Evolutionary conservation across 2,329 filamentous ascomycete genomes (phyloP), one percentile per base, ranked within the genome.

Genomic region (Sphaerulina musiva): DNA sequence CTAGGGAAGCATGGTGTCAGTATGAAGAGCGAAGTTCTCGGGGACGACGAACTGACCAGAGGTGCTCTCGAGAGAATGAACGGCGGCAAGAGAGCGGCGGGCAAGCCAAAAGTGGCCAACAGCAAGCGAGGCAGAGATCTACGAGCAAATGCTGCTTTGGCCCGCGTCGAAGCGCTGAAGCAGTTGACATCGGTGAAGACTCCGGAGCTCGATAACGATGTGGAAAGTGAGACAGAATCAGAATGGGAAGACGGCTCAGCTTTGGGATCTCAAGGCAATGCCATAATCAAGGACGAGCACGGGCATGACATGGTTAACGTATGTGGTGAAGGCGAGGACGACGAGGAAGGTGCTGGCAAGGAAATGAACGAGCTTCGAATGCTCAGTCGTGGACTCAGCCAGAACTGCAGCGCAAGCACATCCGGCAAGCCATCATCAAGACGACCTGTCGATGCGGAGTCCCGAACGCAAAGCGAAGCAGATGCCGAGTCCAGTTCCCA

Each of bases 51-150:
- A 31, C 76, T 76, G 36, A 70, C 77, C 36, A 85, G 88, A 65
- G 74, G 79, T 17, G 81, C 81, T 65, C 71, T 91, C 11, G 87
- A 91, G 67, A 79, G 79, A 34, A 61, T 59, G 47, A 58, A 59
- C 48, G 60, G 62, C 26, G 84, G 84, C 46, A 80, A 81, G 62
- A 74, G 77, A 48, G 74, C 79, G 1, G 76, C 79, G 26, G 80
- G 78, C 8, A 87, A 86, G 62, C 88, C 88, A 0, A 78, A 85
- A 45, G 86, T 92, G 9, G 88, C 88, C 3, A 79, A 79, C 8
- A 91, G 87, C 66, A 84, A 83, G 46, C 75, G 88, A 55, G 88
- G 88, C 0, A 76, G 88, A 56, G 88, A 92, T 48, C 73, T 93
- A 9, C 75, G 88, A 53, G 88, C 87, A 1, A 86, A 86, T 5